Evolutionary conservation across 208 protist genomes (phyloP), one percentile per base, ranked within the genome.

Genomic region (Borovskyia barvae): DNA sequence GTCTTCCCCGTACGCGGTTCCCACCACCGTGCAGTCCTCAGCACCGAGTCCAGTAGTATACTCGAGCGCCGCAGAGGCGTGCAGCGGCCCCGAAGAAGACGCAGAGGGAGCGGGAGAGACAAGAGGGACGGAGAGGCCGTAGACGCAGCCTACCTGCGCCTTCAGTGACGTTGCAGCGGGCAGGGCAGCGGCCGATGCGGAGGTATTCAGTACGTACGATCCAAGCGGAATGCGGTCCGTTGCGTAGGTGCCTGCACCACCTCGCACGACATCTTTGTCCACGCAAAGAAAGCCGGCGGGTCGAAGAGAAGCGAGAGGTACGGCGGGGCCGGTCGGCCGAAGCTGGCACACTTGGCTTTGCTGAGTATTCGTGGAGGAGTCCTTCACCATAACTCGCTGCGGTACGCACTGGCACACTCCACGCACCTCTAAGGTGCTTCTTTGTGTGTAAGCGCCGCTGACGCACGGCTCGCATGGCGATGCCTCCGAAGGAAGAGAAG

Each of bases 41-140:
- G 36, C 54, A 12, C 63, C 63, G 3, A 70, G 39, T 0, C 63
- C 63, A 0, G 53, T 70, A 33, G 63, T 63, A 49, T 70, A 57
- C 39, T 39, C 36, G 30, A 70, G 22, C 20, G 19, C 11, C 19
- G 29, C 63, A 3, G 53, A 63, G 14, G 47, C 26, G 54, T 63
- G 42, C 3, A 43, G 30, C 9, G 4, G 4, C 14, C 4, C 32
- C 3, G 22, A 5, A 17, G 26, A 2, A 15, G 25, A 32, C n/a
- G 32, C 3, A 15, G 8, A 2, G 5, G 26, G 20, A 11, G 35
- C 28, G 37, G 46, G 5, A 3, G 30, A 30, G 6, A 15, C 2
- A 24, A 3, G 22, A 30, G 25, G 19, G n/a, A 22, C 49, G 20
- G 47, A 63, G 37, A 70, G 54, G 9, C 54, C 54, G 39, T 62